A percentile compares a stretch with the other conserved stretches of the same genome.
phyloP scores from a whole-genome alignment of 257 asterid species.

The Linaria vulgaris region DNA sequence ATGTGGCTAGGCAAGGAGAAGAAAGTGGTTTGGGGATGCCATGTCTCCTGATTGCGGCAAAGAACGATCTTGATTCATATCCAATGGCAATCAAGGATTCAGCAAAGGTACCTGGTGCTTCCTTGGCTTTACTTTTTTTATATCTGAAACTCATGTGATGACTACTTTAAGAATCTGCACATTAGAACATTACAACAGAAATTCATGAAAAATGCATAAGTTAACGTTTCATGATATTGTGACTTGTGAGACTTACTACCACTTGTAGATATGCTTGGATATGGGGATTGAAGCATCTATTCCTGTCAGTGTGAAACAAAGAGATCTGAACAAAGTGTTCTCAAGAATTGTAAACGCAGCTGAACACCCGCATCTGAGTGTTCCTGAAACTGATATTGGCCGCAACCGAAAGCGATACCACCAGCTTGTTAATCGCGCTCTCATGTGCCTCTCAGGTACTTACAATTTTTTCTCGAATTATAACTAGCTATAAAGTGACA shows the following conservation, averaged over 20 bases:
- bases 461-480: neutral
- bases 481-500: neutral
- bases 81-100: slow-evolving; percentile 63
- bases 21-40: slow-evolving; percentile 76
- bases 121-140: slow-evolving; percentile 12
- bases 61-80: slow-evolving; percentile 68
- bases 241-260: neutral
- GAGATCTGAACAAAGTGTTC: slow-evolving; percentile 75
- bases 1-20: slow-evolving; percentile 77
- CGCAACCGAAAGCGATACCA: slow-evolving; percentile 64
- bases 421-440: slow-evolving; percentile 58
- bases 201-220: slow-evolving; percentile 11
- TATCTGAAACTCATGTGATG: slow-evolving; percentile 15
- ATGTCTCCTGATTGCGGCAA: slow-evolving; percentile 89
- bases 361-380: slow-evolving; percentile 75
- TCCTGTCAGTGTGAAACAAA: slow-evolving; percentile 77
- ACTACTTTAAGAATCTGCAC: slow-evolving; percentile 10
- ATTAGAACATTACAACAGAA: slow-evolving; percentile 1
- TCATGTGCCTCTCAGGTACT: slow-evolving; percentile 77
- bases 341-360: slow-evolving; percentile 79
- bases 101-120: slow-evolving; percentile 52
- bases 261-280: slow-evolving; percentile 71
- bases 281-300: slow-evolving; percentile 86
- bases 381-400: slow-evolving; percentile 87
- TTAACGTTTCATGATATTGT: slow-evolving; percentile 9